Evolutionary conservation across 2,329 filamentous ascomycete genomes (phyloP), one percentile per base, ranked within the genome.

Genomic region (Exserohilum turcica): DNA sequence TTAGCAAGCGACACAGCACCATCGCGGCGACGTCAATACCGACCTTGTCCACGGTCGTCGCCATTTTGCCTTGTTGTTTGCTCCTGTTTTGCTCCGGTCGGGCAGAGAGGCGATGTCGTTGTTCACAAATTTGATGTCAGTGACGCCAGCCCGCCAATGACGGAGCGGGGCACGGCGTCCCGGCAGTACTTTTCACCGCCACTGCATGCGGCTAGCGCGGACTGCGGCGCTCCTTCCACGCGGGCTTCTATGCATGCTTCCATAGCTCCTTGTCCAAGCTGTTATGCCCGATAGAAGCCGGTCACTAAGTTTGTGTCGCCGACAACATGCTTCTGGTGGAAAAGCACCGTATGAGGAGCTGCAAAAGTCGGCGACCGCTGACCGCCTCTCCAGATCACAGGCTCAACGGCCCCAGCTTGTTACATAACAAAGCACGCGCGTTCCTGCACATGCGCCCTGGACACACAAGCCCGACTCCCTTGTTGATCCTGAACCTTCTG

Each of bases 21-120:
- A n/a, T 44, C n/a, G 32, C 29, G 16, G 32, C 13, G 12, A 12
- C 2, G 1, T 13, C 36, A 38, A 42, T 32, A 70, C 83, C 65
- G 74, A 90, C 91, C 89, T 97, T 97, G 71, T 97, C 93, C 75
- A 97, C 92, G 36, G 93, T 97, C 57, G 93, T 97, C 83, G 93
- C 84, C 94, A 97, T 97, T 71, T 77, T 89, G 81, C 74, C 43
- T 59, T 47, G 28, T 48, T n/a, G 38, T 13, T 29, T 18, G 24
- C 19, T 39, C 36, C 53, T 48, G 48, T 52, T 48, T 44, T 47
- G 48, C 24, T 43, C 40, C 39, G 15, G 12, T 28, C 28, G 37
- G 49, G 42, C 44, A 19, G 24, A 49, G 43, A 35, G 39, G 46
- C 51, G 45, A 54, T 53, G 47, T 53, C 24, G 52, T 47, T 42